These are phyloP conservation scores for Inga leiocalycina DNA, from an alignment of 306 rosid genomes.

Conservation along the genomic window DNA sequence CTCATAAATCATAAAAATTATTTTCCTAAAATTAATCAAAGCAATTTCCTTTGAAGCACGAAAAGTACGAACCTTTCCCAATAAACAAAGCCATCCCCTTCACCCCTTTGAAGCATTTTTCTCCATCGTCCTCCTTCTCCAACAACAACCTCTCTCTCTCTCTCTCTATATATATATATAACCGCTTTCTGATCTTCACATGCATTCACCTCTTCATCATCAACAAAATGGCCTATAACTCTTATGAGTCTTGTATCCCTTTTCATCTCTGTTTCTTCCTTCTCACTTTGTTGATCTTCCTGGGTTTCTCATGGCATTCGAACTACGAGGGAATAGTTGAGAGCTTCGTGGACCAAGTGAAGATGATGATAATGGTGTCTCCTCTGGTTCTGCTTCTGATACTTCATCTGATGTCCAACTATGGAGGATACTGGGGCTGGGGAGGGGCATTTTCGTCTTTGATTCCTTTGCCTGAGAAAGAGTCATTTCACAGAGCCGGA, in stretches of 20 bases:
- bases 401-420: constrained; percentile 54
- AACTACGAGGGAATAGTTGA: constrained; percentile 63
- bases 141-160: neutral
- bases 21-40: too few relatives aligned
- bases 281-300: constrained; percentile 49
- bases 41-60: too few relatives aligned
- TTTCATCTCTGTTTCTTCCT: constrained; percentile 67
- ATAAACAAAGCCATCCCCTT: constrained; percentile 2
- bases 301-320: constrained; percentile 62
- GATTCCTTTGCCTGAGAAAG: constrained; percentile 54
- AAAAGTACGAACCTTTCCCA: constrained; percentile 33
- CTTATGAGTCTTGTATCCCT: constrained; percentile 45
- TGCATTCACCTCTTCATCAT: neutral
- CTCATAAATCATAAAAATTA: too few relatives aligned
- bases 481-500: constrained; percentile 64
- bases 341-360: constrained; percentile 60
- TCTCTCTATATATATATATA: constrained; percentile 30
- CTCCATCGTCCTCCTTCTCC: neutral
- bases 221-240: neutral
- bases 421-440: constrained; percentile 1
- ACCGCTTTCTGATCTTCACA: neutral
- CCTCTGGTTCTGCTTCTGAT: constrained; percentile 59
- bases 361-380: constrained; percentile 52
- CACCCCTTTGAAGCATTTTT: neutral
- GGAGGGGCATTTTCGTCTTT: constrained; percentile 32